A percentile compares a stretch with the other conserved stretches of the same genome.
These are phyloP conservation scores for Pythium guiyangense DNA, from an alignment of 352 stramenopile species.

Conservation along the genomic window DNA sequence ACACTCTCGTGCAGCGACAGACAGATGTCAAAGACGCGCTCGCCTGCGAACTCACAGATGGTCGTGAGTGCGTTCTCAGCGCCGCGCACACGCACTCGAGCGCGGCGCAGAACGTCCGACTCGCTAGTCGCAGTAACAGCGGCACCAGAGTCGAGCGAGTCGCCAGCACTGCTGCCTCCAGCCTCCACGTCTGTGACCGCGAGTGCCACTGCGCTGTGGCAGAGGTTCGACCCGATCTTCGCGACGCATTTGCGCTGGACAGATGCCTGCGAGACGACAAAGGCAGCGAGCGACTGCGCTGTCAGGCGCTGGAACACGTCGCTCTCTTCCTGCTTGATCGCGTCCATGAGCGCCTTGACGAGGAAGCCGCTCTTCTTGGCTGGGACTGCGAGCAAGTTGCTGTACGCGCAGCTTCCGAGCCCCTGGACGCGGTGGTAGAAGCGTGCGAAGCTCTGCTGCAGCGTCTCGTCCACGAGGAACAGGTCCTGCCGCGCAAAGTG, in stretches of 20 bases:
- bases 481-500: constrained; percentile 82
- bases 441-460: constrained; percentile 48
- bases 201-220: constrained; percentile 52
- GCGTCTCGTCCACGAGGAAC: constrained; percentile 67
- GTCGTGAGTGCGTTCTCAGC: constrained; percentile 33
- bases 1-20: constrained; percentile 29
- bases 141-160: background rate
- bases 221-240: constrained; percentile 81
- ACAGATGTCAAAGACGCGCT: constrained; percentile 30
- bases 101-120: constrained; percentile 26
- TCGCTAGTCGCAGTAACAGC: background rate
- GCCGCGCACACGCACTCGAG: constrained; percentile 31
- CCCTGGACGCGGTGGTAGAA: constrained; percentile 59
- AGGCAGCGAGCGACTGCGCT: constrained; percentile 46
- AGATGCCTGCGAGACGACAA: constrained; percentile 42
- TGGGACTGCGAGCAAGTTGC: constrained; percentile 44
- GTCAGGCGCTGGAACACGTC: constrained; percentile 37
- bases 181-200: constrained; percentile 13
- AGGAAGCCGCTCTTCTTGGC: constrained; percentile 74
- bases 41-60: constrained; percentile 31
- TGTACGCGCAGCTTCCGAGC: constrained; percentile 56
- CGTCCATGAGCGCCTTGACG: constrained; percentile 75
- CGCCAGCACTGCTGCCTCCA: background rate
- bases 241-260: constrained; percentile 64
- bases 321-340: constrained; percentile 61